Conservation (phyloP, 2,329 filamentous ascomycete genomes). For the Fusarium denticulatum region DNA sequence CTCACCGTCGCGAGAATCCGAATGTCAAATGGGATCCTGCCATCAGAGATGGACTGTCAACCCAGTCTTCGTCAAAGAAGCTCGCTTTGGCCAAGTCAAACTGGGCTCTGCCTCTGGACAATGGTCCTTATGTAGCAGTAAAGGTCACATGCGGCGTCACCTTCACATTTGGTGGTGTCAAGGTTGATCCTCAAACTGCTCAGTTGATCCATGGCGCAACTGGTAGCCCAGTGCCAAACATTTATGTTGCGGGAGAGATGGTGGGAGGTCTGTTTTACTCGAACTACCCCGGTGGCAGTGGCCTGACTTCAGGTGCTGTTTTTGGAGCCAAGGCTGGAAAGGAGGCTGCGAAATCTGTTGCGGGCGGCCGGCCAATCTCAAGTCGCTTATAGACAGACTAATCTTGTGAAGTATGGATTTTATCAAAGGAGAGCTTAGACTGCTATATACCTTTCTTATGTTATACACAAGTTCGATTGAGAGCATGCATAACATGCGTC, state of each 20-base stretch:
- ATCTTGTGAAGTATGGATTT: background rate
- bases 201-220: background rate
- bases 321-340: conserved; percentile 11
- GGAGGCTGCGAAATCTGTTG: background rate
- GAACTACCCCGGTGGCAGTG: conserved; percentile 12
- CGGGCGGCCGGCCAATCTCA: background rate
- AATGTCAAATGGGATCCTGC: conserved; percentile 10
- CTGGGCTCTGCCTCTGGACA: conserved; percentile 15
- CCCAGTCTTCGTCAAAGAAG: conserved; percentile 1
- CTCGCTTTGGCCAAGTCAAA: conserved; percentile 9
- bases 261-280: conserved; percentile 10
- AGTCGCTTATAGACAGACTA: background rate
- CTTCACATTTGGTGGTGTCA: conserved; percentile 9
- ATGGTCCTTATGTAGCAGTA: conserved; percentile 5
- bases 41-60: conserved; percentile 3
- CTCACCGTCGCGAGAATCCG: background rate
- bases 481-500: background rate
- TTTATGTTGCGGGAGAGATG: conserved; percentile 11
- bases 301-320: conserved; percentile 9
- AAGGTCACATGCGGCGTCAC: conserved; percentile 18
- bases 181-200: conserved; percentile 2
- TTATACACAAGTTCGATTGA: too few relatives aligned
- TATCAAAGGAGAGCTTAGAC: accelerated
- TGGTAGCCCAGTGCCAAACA: background rate
- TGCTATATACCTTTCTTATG: accelerated